phyloP scores from a whole-genome alignment of 805 yeast genomes.

The Saccharomyces eubayanus region DNA sequence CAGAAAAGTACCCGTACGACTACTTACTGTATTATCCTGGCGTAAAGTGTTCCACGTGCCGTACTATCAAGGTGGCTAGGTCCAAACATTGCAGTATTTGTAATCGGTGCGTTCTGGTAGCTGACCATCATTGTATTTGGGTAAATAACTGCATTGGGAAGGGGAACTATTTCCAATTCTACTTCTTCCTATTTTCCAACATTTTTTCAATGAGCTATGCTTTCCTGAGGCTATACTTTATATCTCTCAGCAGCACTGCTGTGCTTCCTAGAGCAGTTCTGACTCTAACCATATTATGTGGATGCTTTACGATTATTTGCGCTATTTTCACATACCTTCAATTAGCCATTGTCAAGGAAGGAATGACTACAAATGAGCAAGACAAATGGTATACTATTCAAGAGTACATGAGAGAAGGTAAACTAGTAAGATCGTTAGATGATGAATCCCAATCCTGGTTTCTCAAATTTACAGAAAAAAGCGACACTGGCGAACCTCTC shows the following conservation, averaged over 20 bases:
- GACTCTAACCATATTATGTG: conserved; percentile 38
- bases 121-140: conserved; percentile 73
- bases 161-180: conserved; percentile 54
- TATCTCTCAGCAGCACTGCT: conserved; percentile 2
- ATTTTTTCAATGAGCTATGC: conserved; percentile 39
- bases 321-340: conserved; percentile 40
- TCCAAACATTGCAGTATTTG: conserved; percentile 71
- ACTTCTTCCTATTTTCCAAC: conserved; percentile 47
- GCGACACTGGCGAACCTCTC: background rate
- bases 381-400: conserved; percentile 64
- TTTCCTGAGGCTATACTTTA: conserved; percentile 18
- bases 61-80: conserved; percentile 57
- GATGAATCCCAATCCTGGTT: conserved; percentile 8
- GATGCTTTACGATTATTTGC: conserved; percentile 37
- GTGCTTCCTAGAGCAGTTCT: conserved; percentile 20
- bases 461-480: conserved; percentile 2
- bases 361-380: conserved; percentile 69
- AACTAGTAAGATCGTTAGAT: conserved; percentile 21
- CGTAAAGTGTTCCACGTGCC: conserved; percentile 50
- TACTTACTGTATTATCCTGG: conserved; percentile 44
- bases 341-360: conserved; percentile 44
- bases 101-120: conserved; percentile 49
- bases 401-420: conserved; percentile 38
- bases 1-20: conserved; percentile 35
- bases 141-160: conserved; percentile 69